Base-by-base conservation (phyloP, 225 moss, liverwort and hornwort genomes). In the Marchantia polymorpha region DNA sequence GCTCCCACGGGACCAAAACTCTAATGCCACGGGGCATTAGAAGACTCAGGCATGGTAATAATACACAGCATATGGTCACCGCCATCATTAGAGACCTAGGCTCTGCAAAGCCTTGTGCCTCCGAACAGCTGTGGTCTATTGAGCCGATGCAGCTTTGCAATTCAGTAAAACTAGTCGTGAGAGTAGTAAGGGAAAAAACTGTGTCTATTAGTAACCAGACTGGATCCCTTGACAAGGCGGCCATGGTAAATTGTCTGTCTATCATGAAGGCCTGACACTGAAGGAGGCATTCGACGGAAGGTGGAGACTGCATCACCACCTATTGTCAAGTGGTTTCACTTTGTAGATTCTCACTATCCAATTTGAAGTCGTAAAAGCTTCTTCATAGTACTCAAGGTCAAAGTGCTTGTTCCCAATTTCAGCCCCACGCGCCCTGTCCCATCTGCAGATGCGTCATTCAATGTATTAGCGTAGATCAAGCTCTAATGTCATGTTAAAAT, bases 321-420 rank as follows among this genome's bases (percentile, higher is more conserved):
- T 88, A 82, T 99, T 99, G 69, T 90, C 91, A n/a, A 84, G 90
- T 79, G 90, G 91, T 78, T 99, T 99, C 86, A 99, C 93, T 95
- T 95, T 99, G 85, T 93, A 99, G 61, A 99, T 90, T 77, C 95
- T 92, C 75, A 95, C 95, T 71, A 99, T 99, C 99, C 99, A 99
- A 73, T 99, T 99, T 0, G 91, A 89, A 22, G 94, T 93, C 26
- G 99, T 99, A 81, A 93, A 99, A 23, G 99, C 93, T 83, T 99
- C 95, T 83, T 99, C 99, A 60, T 95, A 84, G 47, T 91, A 91
- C 81, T 89, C 89, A 69, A 99, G 87, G 56, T 93, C 90, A 5
- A 99, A 52, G 49, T 95, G 84, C 84, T 95, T 99, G 85, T 95
- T 93, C 29, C 99, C 99, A 82, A 99, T 99, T 86, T 99, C 99